Evolutionary conservation across 2,329 filamentous ascomycete genomes (phyloP).

Genomic region (Rhynchosporium agropyri): DNA sequence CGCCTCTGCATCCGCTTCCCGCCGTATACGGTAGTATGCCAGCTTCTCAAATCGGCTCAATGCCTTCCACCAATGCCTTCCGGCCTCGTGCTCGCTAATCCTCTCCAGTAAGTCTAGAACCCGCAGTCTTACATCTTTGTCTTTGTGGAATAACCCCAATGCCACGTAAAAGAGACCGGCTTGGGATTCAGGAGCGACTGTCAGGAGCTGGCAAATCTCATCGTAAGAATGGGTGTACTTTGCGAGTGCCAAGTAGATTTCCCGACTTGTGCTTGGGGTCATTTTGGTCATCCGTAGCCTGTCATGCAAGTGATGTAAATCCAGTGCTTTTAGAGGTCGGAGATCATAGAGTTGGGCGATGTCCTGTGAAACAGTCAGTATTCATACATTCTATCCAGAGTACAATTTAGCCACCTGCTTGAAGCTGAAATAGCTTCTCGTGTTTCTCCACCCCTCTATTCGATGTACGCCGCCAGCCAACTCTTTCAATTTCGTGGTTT

Average conservation of each 20-base stretch:
- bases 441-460: slow-evolving; percentile 96
- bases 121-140: slow-evolving; percentile 74
- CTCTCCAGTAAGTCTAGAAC: slow-evolving; percentile 81
- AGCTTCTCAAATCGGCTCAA: slow-evolving; percentile 87
- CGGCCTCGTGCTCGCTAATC: slow-evolving; percentile 84
- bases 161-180: slow-evolving; percentile 89
- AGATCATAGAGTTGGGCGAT: slow-evolving; percentile 65
- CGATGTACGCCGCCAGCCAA: slow-evolving; percentile 88
- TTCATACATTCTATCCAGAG: neutral
- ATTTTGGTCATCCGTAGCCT: slow-evolving; percentile 82
- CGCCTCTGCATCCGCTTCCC: slow-evolving; percentile 61
- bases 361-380: slow-evolving; percentile 52
- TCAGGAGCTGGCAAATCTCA: slow-evolving; percentile 81
- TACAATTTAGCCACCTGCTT: slow-evolving; percentile 66
- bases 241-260: slow-evolving; percentile 82
- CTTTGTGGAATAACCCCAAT: slow-evolving; percentile 88
- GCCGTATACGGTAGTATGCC: slow-evolving; percentile 77
- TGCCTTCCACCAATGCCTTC: slow-evolving; percentile 87
- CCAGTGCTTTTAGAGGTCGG: slow-evolving; percentile 75
- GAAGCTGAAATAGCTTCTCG: slow-evolving; percentile 92
- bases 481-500: slow-evolving; percentile 77
- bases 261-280: slow-evolving; percentile 72
- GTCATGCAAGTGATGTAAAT: slow-evolving; percentile 91
- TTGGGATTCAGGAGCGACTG: slow-evolving; percentile 81
- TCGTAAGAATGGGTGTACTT: slow-evolving; percentile 78